These are phyloP conservation scores for Vitis hybrid DNA, from an alignment of 177 flowering plant species.

Conservation along the genomic window DNA sequence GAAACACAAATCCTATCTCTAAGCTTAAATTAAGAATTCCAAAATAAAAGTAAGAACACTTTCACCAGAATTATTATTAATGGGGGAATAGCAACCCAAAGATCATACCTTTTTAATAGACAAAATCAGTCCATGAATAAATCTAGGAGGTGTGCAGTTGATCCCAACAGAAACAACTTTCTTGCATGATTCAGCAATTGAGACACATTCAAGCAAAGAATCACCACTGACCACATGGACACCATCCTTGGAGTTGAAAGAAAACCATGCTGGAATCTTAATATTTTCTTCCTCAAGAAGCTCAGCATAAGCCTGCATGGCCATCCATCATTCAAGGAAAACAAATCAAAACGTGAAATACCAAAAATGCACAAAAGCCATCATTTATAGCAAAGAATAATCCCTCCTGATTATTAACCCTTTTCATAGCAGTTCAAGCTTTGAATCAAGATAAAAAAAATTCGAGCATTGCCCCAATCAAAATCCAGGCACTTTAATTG, in stretches of 20 bases:
- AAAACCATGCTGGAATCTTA: slow-evolving; percentile 64
- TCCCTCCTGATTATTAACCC: background rate
- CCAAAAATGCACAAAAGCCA: background rate
- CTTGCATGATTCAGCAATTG: slow-evolving; percentile 53
- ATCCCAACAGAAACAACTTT: slow-evolving; percentile 70
- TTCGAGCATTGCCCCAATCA: background rate
- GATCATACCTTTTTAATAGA: slow-evolving; percentile 56
- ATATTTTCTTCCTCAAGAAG: slow-evolving; percentile 59
- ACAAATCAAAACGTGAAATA: no score
- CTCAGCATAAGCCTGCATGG: slow-evolving; percentile 59
- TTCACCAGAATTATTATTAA: background rate
- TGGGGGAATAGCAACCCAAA: background rate
- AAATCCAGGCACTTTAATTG: background rate
- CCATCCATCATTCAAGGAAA: background rate
- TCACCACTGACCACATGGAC: slow-evolving; percentile 71
- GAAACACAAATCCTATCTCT: background rate
- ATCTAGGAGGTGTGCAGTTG: slow-evolving; percentile 80
- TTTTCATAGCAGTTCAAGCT: background rate
- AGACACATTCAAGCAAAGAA: slow-evolving; percentile 53
- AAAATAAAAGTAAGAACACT: background rate
- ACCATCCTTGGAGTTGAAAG: slow-evolving; percentile 73
- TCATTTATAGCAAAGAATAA: background rate
- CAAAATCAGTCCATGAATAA: slow-evolving; percentile 50
- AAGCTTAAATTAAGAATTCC: background rate
- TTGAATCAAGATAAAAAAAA: background rate